Evolutionary conservation across 805 yeast genomes (phyloP).

Genomic region (Kodamaea leandrae): DNA sequence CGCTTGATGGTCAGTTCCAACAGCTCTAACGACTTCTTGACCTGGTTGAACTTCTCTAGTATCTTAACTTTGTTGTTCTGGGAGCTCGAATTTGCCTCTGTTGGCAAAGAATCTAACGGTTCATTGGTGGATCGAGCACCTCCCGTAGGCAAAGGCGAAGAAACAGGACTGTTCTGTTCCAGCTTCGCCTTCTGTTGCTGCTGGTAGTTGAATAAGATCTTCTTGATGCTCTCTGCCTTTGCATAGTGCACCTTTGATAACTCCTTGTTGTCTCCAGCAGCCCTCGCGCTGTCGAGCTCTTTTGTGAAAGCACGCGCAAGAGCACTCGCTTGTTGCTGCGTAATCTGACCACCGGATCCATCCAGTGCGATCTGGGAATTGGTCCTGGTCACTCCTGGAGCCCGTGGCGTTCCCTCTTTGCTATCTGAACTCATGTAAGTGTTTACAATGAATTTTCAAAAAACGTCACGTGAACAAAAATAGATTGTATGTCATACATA

Average conservation of each 20-base stretch:
- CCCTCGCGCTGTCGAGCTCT: slow-evolving; percentile 25
- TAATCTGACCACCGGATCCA: slow-evolving; percentile 2
- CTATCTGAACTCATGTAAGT: neutral
- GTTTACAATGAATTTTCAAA: slow-evolving; percentile 1
- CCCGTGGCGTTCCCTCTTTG: neutral
- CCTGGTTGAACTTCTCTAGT: slow-evolving; percentile 23
- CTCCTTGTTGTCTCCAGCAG: slow-evolving; percentile 18
- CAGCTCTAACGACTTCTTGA: slow-evolving; percentile 20
- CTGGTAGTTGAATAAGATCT: slow-evolving; percentile 23
- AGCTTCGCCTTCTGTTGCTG: slow-evolving; percentile 19
- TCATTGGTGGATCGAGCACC: slow-evolving; percentile 2
- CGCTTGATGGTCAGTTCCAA: slow-evolving; percentile 21
- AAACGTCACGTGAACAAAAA: neutral
- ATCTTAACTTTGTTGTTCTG: neutral
- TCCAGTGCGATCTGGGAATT: slow-evolving; percentile 2
- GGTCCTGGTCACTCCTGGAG: neutral
- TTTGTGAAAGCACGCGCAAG: slow-evolving; percentile 25
- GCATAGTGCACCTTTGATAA: slow-evolving; percentile 24
- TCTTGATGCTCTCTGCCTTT: slow-evolving; percentile 27
- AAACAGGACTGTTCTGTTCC: slow-evolving; percentile 6
- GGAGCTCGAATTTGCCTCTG: neutral
- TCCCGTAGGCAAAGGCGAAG: slow-evolving; percentile 4
- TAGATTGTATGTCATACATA: neutral
- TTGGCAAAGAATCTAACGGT: neutral
- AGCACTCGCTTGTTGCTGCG: slow-evolving; percentile 20